phyloP scores from a whole-genome alignment of 176 grass and related monocot genomes.

The Phoenix dactylifera region DNA sequence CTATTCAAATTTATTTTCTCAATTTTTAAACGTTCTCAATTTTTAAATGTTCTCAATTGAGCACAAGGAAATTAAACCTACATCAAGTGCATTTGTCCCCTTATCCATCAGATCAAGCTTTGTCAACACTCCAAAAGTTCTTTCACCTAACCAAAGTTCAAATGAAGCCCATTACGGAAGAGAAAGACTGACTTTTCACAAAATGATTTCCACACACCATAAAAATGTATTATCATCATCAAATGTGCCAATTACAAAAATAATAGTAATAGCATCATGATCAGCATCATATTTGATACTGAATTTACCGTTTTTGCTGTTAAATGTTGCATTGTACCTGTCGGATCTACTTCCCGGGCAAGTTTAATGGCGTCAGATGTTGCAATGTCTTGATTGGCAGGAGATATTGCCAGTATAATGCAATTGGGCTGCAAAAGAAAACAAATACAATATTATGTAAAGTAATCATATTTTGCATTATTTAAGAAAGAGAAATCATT shows the following conservation, averaged over 20 bases:
- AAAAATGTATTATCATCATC: no score
- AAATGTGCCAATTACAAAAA: no score
- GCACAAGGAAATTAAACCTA: slow-evolving; percentile 19
- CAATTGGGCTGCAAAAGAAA: slow-evolving; percentile 64
- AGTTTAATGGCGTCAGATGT: slow-evolving; percentile 96
- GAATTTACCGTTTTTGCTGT: not conserved
- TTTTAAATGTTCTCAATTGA: not conserved
- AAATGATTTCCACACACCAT: no score
- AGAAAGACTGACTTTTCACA: not conserved
- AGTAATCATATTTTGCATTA: no score
- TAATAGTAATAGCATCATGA: no score
- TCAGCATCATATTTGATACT: no score
- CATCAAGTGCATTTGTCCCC: slow-evolving; percentile 79
- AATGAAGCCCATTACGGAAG: slow-evolving; percentile 8
- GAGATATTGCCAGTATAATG: slow-evolving; percentile 80
- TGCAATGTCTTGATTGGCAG: slow-evolving; percentile 98
- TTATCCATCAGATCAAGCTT: slow-evolving; percentile 94
- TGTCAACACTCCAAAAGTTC: slow-evolving; percentile 78
- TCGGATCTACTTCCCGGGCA: slow-evolving; percentile 71
- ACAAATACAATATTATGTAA: not conserved
- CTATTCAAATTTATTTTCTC: no score
- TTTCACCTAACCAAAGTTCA: slow-evolving; percentile 44
- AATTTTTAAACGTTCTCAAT: no score
- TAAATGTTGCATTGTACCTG: slow-evolving; percentile 29
- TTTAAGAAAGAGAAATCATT: no score